Conservation (phyloP, 495 filamentous ascomycete species). For the Tuber borchii region DNA sequence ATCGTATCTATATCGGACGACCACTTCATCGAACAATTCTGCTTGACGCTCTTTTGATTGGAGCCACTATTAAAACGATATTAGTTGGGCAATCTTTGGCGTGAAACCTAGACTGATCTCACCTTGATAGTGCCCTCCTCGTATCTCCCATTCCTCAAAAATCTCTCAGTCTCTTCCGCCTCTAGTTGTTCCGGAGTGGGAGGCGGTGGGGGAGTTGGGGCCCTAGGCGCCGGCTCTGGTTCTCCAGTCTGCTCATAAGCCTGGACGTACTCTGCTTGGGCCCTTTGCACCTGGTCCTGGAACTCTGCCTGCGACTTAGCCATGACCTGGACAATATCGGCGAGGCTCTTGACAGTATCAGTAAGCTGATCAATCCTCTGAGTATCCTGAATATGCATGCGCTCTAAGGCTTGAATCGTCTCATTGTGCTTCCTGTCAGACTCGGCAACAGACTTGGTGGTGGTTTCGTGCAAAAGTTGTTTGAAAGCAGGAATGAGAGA, state of each 20-base stretch:
- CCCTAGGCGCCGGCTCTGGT: conserved; percentile 37
- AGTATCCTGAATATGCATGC: conserved; percentile 62
- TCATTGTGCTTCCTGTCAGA: conserved; percentile 60
- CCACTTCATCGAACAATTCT: conserved; percentile 72
- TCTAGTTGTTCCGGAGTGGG: conserved; percentile 60
- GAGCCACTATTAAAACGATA: conserved; percentile 62
- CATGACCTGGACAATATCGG: conserved; percentile 56
- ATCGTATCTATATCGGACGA: conserved; percentile 63
- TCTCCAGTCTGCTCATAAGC: conserved; percentile 36
- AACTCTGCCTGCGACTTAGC: conserved; percentile 37
- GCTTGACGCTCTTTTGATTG: conserved; percentile 65
- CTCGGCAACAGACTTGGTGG: conserved; percentile 56
- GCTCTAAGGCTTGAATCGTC: conserved; percentile 59
- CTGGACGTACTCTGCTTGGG: conserved; percentile 42
- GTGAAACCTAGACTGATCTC: conserved; percentile 30
- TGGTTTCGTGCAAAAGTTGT: conserved; percentile 51
- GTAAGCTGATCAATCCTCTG: conserved; percentile 80
- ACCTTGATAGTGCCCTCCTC: conserved; percentile 66
- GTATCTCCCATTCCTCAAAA: conserved; percentile 59
- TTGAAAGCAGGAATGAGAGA: conserved; percentile 60
- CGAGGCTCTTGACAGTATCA: conserved; percentile 58
- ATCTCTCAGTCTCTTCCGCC: conserved; percentile 55
- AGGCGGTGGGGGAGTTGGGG: conserved; percentile 45
- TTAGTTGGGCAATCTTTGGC: conserved; percentile 8
- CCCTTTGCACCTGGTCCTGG: conserved; percentile 42